A percentile compares a stretch with the other conserved stretches of the same genome.
These are phyloP conservation scores for Boletus semigastroideus DNA, from an alignment of 1,284 basidiomycete species.

Conservation along the genomic window DNA sequence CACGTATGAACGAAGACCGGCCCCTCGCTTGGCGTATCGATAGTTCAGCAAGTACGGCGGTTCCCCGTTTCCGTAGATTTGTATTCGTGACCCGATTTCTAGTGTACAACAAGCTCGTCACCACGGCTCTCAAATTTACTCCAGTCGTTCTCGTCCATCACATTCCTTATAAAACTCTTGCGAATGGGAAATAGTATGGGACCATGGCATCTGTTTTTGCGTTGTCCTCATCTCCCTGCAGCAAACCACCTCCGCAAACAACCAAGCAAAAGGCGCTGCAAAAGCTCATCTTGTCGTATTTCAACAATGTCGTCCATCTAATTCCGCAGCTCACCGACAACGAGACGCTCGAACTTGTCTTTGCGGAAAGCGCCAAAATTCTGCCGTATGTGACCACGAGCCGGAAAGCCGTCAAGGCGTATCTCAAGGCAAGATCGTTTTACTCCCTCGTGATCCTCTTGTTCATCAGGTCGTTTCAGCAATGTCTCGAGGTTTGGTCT, in stretches of 20 bases:
- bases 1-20: constrained; percentile 81
- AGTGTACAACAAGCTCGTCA: constrained; percentile 94
- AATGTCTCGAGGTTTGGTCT: constrained; percentile 83
- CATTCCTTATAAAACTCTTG: constrained; percentile 81
- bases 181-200: constrained; percentile 82
- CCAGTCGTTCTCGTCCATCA: constrained; percentile 89
- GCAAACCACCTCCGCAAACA: constrained; percentile 76
- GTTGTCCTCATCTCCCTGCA: constrained; percentile 28
- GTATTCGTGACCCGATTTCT: constrained; percentile 1
- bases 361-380: constrained; percentile 83
- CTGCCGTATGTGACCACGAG: constrained; percentile 84
- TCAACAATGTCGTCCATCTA: constrained; percentile 81
- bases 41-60: constrained; percentile 54
- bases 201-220: constrained; percentile 2
- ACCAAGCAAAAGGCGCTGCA: constrained; percentile 79
- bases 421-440: constrained; percentile 67
- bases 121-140: constrained; percentile 87
- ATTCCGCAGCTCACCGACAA: constrained; percentile 75
- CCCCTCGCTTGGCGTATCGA: constrained; percentile 81
- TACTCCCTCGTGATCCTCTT: not conserved
- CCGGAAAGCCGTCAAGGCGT: constrained; percentile 80
- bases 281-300: constrained; percentile 87
- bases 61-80: not conserved
- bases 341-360: constrained; percentile 68
- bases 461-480: constrained; percentile 40